These are phyloP conservation scores for Termitomyces sp. DNA, from an alignment of 768 basidiomycete species.

Conservation along the genomic window DNA sequence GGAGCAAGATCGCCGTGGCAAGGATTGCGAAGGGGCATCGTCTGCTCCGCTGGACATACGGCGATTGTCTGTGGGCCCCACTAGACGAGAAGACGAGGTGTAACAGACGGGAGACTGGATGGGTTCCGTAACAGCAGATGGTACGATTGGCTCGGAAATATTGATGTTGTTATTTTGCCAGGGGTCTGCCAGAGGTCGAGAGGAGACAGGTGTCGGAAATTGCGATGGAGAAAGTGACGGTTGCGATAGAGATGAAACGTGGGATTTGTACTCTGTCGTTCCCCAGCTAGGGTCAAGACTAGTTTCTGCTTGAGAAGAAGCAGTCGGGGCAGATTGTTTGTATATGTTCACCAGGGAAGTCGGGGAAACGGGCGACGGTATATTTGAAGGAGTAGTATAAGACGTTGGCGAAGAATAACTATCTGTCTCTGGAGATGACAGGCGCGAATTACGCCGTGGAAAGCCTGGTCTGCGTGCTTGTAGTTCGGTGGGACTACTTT, in stretches of 20 bases:
- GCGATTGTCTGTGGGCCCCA: background rate
- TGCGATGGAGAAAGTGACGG: constrained; percentile 5
- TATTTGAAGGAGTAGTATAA: constrained; percentile 11
- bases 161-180: constrained; percentile 7
- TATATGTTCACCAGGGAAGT: constrained; percentile 11
- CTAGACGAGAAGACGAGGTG: background rate
- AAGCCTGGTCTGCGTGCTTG: constrained; percentile 27
- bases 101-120: background rate
- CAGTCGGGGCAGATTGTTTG: constrained; percentile 6
- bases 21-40: constrained; percentile 7
- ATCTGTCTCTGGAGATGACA: constrained; percentile 37
- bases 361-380: constrained; percentile 22
- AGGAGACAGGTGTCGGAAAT: background rate
- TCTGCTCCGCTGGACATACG: background rate
- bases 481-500: constrained; percentile 31
- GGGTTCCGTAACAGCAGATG: background rate
- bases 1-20: constrained; percentile 17
- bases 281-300: constrained; percentile 8
- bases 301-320: constrained; percentile 3
- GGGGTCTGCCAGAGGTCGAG: background rate
- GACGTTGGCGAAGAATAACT: constrained; percentile 16
- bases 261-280: constrained; percentile 7
- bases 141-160: background rate
- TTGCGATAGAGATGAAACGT: constrained; percentile 10
- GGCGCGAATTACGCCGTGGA: constrained; percentile 29